Percentiles rank a stretch among this genome's conserved stretches.
These are phyloP conservation scores for Clonostachys sp. DNA, from an alignment of 2,329 filamentous ascomycete genomes.

Conservation along the genomic window DNA sequence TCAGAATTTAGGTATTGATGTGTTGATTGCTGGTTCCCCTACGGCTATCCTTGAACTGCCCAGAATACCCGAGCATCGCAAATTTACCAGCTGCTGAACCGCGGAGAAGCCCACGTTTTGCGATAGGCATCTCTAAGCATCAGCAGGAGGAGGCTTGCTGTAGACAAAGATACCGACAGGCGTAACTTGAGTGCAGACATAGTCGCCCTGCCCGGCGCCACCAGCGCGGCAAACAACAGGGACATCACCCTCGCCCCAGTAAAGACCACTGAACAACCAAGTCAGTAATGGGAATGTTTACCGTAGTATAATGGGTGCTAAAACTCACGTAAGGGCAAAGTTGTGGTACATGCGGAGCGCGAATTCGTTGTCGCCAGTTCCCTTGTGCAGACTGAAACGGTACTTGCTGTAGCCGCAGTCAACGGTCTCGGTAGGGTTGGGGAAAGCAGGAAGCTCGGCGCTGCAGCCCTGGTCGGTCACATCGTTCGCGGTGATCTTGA, in stretches of 20 bases:
- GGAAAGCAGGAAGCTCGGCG: neutral
- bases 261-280: neutral
- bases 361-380: neutral
- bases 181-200: neutral
- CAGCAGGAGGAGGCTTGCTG: too few species aligned
- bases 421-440: neutral
- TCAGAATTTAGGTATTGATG: too few species aligned
- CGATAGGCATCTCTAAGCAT: too few species aligned
- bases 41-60: too few species aligned
- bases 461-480: constrained; percentile 2
- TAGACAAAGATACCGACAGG: neutral
- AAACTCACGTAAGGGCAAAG: neutral
- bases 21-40: too few species aligned
- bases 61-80: too few species aligned
- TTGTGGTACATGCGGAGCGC: neutral
- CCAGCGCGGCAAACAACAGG: neutral
- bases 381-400: neutral
- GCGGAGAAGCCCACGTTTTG: too few species aligned
- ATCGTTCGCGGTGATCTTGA: neutral
- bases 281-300: neutral
- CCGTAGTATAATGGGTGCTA: neutral
- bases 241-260: neutral
- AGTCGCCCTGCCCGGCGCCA: neutral
- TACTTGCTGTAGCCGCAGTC: neutral
- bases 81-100: too few species aligned